Conservation (phyloP, 148 eudicot species). For the Rheum nobile region DNA sequence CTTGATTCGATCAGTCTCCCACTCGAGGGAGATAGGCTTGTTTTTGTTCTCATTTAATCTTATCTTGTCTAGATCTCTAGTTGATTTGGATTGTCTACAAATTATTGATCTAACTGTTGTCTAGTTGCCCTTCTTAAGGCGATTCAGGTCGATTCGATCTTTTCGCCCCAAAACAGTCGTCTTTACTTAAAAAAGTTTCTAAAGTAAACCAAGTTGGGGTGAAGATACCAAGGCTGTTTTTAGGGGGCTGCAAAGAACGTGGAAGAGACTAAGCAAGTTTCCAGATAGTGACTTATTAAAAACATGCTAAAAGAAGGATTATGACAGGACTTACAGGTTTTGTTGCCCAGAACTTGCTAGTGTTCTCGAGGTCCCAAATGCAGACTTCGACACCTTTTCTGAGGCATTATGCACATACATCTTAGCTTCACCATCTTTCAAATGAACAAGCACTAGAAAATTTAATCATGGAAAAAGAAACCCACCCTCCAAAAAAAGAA, state of each 20-base stretch:
- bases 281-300: constrained; percentile 1
- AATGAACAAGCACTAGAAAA: background rate
- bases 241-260: constrained; percentile 49
- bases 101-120: no score
- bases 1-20: no score
- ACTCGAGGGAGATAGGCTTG: no score
- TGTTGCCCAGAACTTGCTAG: constrained; percentile 63
- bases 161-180: no score
- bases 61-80: no score
- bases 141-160: no score
- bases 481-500: constrained; percentile 91
- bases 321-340: constrained; percentile 55
- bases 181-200: constrained; percentile 62
- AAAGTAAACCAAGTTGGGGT: constrained; percentile 85
- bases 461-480: background rate
- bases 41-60: no score
- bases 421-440: background rate
- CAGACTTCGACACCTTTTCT: constrained; percentile 94
- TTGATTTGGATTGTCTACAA: no score
- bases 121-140: no score
- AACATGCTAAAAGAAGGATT: background rate
- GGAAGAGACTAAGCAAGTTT: background rate
- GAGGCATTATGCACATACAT: constrained; percentile 11
- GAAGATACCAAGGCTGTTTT: constrained; percentile 79
- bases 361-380: constrained; percentile 48